Percentiles rank a stretch among this genome's conserved stretches.
These are phyloP conservation scores for Colletotrichum eleusines DNA, from an alignment of 2,329 filamentous ascomycete species.

Conservation along the genomic window DNA sequence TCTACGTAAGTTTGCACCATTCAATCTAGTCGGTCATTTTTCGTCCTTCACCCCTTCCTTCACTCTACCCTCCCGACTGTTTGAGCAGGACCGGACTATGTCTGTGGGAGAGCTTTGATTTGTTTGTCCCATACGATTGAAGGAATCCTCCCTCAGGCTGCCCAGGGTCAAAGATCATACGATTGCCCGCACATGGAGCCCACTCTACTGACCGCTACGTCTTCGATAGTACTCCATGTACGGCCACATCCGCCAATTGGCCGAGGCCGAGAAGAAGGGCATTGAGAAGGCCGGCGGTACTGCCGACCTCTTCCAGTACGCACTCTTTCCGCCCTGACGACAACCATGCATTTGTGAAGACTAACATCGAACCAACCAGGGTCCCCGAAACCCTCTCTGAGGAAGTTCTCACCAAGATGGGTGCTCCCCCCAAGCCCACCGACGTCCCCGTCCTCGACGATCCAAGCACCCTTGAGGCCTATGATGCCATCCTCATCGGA, in stretches of 20 bases:
- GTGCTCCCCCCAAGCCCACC: constrained; percentile 82
- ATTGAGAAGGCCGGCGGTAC: constrained; percentile 88
- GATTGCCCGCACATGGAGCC: constrained; percentile 4
- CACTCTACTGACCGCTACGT: constrained; percentile 18
- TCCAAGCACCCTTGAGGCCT: constrained; percentile 72
- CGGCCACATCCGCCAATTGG: constrained; percentile 87
- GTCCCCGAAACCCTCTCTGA: constrained; percentile 87
- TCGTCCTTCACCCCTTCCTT: background rate
- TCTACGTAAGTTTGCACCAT: constrained; percentile 74
- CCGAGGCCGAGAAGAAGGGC: constrained; percentile 90
- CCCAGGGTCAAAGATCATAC: constrained; percentile 5
- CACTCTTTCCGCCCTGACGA: constrained; percentile 21
- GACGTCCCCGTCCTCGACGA: constrained; percentile 73
- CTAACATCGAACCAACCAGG: constrained; percentile 54
- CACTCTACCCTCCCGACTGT: background rate
- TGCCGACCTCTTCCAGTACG: constrained; percentile 85
- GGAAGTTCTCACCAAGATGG: constrained; percentile 90
- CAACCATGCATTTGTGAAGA: background rate
- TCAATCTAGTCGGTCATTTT: constrained; percentile 35
- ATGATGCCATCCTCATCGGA: constrained; percentile 89
- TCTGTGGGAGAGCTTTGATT: background rate
- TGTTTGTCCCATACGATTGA: background rate
- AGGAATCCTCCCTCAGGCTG: background rate
- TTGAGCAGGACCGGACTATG: background rate
- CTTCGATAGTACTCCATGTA: constrained; percentile 87